Evolutionary conservation across 2,329 filamentous ascomycete genomes (phyloP), one percentile per base, ranked within the genome.

Genomic region (Neophaeococcomyces aloes): DNA sequence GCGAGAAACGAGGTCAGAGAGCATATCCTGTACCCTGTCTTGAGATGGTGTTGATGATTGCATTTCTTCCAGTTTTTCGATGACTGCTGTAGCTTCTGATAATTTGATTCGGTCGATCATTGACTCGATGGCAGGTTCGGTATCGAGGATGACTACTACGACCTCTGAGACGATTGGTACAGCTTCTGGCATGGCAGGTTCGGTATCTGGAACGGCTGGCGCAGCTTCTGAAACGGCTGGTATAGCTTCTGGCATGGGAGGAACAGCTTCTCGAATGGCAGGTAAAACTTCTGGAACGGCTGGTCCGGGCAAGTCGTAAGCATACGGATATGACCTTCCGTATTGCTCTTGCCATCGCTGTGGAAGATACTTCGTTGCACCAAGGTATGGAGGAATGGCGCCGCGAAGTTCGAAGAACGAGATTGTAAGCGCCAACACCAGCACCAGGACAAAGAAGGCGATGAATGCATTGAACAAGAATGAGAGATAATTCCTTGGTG

Each of bases 371-470:
- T 68, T 63, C 37, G 70, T 67, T 1, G 72, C 72, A 14, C 76
- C 72, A 14, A 83, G 58, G 29, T 74, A 57, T 11, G 81, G 75
- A 6, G 68, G 69, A 6, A 72, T 67, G 11, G 73, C 60, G 18
- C 77, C 79, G 44, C 70, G 70, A 34, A 79, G 66, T 59, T 86
- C 83, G n/a, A 71, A 62, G 49, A 73, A 69, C 13, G 67, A 68
- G 55, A 78, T 74, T 14, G 83, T 65, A 41, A 85, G 61, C 36
- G 78, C 69, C 43, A 81, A 76, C 29, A 79, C 71, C 14, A 83
- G 56, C 3, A 82, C 63, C 30, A 81, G 69, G 36, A 86, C 66
- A 39, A 83, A 58, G 21, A 81, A 59, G 14, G 79, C 66, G 31
- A 83, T 60, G 47, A 79, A 56, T 33, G 74, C 66, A 40, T 77